These are phyloP conservation scores for Gossypium schwendimanii DNA, from an alignment of 441 rosid genomes.

Conservation along the genomic window DNA sequence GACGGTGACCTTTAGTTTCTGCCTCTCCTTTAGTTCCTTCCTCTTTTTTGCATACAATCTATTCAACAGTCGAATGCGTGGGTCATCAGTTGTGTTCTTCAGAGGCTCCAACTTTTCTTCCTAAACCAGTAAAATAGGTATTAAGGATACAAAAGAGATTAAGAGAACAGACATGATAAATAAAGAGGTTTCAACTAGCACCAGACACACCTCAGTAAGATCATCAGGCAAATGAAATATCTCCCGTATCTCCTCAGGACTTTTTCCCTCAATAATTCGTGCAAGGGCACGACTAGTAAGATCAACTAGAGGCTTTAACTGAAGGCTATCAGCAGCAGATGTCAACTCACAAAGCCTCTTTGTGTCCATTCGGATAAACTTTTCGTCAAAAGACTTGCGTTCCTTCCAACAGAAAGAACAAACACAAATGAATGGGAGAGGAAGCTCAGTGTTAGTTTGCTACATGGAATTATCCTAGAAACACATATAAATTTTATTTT, in stretches of 20 bases:
- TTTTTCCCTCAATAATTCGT: slow-evolving; percentile 61
- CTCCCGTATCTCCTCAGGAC: slow-evolving; percentile 72
- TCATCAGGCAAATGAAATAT: slow-evolving; percentile 76
- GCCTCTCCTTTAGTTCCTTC: slow-evolving; percentile 60
- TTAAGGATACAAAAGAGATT: slow-evolving; percentile 13
- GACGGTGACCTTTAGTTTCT: slow-evolving; percentile 44
- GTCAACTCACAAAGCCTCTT: slow-evolving; percentile 71
- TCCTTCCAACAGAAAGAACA: slow-evolving; percentile 30
- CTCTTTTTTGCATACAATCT: slow-evolving; percentile 64
- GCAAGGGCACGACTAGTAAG: slow-evolving; percentile 74
- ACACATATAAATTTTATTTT: not conserved
- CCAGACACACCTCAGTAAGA: slow-evolving; percentile 68
- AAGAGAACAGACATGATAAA: slow-evolving; percentile 10
- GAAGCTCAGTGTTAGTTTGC: not conserved
- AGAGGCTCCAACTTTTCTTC: slow-evolving; percentile 75
- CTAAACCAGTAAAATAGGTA: slow-evolving; percentile 23
- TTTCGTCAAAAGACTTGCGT: slow-evolving; percentile 60
- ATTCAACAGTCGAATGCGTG: slow-evolving; percentile 61
- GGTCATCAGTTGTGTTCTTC: slow-evolving; percentile 62
- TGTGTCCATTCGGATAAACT: slow-evolving; percentile 66
- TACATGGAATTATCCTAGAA: not conserved
- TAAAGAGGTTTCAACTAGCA: slow-evolving; percentile 20
- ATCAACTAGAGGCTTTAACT: slow-evolving; percentile 67
- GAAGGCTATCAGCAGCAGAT: slow-evolving; percentile 74
- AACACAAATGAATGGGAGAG: not conserved